Evolutionary conservation across 2,329 filamentous ascomycete species (phyloP), one percentile per base, ranked within the genome.

Genomic region (Xylaria sp.): DNA sequence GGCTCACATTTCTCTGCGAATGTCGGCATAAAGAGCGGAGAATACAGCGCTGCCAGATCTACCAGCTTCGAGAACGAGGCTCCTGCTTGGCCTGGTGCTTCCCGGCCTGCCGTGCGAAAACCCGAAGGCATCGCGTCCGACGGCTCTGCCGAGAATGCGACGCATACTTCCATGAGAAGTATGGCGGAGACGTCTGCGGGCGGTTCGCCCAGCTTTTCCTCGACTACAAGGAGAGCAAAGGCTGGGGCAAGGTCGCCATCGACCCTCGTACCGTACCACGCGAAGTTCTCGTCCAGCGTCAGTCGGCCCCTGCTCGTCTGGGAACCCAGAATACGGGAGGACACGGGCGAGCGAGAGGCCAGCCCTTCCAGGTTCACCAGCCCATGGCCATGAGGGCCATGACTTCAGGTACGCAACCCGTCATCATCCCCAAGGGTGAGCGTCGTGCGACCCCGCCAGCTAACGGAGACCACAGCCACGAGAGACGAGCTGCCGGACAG

Each of bases 1-100:
- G 68, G 23, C 51, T 57, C 8, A 74, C 73, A 2, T 62, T 69
- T 34, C 63, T 73, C 23, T 75, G 71, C 60, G 58, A 54, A n/a
- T 77, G 76, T n/a, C 44, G 70, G 5, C 76, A 77, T 65, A 76
- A 74, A 44, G 72, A 76, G 54, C 63, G 73, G 3, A 62, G 59
- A 9, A 28, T 69, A 32, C 39, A 71, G 10, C 63, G 65, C 10
- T 78, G 76, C 41, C 70, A 68, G 59, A 23, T 67, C 8, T 73
- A 73, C 39, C 60, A 72, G 5, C 65, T 74, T 1, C 73, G 60
- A 23, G 51, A 65, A 10, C 46, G 69, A 7, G 51, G 59, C 7
- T 55, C 64, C 2, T 78, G 72, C 50, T 15, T 68, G 18, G 63
- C 68, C 1, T 37, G 3, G 0, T 63, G 70, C 37, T 32, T 76